These are phyloP conservation scores for Mucor sp. DNA, from an alignment of 371 early-diverging fungal genomes.

Conservation along the genomic window DNA sequence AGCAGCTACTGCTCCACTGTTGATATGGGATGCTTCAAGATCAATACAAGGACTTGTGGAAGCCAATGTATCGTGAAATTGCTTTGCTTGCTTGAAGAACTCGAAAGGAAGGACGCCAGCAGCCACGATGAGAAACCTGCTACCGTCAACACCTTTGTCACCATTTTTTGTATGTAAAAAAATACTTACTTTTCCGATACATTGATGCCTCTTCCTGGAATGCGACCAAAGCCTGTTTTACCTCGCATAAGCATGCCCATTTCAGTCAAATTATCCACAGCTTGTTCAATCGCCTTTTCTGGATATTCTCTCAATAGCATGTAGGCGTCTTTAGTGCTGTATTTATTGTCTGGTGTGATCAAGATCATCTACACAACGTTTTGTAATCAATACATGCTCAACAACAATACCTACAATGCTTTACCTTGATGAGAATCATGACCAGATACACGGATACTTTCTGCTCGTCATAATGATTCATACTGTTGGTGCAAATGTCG, in stretches of 20 bases:
- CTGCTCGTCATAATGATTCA: background rate
- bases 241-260: slow-evolving; percentile 10
- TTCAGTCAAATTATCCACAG: slow-evolving; percentile 1
- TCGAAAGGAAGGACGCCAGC: slow-evolving; percentile 9
- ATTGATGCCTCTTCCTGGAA: slow-evolving; percentile 23
- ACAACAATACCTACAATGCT: background rate
- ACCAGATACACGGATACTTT: background rate
- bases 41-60: background rate
- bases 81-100: slow-evolving; percentile 1
- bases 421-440: slow-evolving; percentile 18
- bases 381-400: background rate
- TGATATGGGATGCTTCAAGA: background rate
- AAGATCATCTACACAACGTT: slow-evolving; percentile 12
- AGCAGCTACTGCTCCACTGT: slow-evolving; percentile 2
- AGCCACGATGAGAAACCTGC: slow-evolving; percentile 14
- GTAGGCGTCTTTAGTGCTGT: slow-evolving; percentile 7
- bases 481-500: background rate
- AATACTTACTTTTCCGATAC: slow-evolving; percentile 23
- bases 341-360: slow-evolving; percentile 4
- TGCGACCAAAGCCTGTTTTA: slow-evolving; percentile 5
- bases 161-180: background rate
- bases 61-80: background rate
- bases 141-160: background rate
- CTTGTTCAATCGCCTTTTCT: slow-evolving; percentile 1
- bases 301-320: slow-evolving; percentile 2